A percentile compares a stretch with the other conserved stretches of the same genome.
Conservation (phyloP, 2,329 filamentous ascomycete species). For the Phaeophleospora eucalypticola region DNA sequence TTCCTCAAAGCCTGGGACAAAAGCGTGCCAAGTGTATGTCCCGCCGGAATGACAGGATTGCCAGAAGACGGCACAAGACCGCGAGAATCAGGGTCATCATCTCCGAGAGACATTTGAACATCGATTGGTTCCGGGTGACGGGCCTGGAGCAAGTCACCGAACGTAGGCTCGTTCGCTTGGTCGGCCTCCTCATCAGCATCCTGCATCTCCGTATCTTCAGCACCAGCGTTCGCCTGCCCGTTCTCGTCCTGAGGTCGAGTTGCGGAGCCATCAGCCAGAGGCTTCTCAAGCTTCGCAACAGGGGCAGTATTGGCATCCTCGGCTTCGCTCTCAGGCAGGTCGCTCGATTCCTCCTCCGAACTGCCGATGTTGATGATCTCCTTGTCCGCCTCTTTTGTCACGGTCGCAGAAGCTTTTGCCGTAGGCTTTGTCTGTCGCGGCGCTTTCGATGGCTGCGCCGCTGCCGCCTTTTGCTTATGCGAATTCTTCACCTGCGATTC, state of each 20-base stretch:
- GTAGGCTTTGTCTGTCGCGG: neutral
- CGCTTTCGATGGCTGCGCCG: conserved; percentile 17
- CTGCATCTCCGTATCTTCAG: conserved; percentile 22
- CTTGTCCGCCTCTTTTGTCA: conserved; percentile 1
- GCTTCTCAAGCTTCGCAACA: too few relatives aligned
- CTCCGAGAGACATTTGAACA: conserved; percentile 56
- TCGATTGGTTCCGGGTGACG: conserved; percentile 70
- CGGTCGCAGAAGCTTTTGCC: neutral
- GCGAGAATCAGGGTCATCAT: conserved; percentile 24
- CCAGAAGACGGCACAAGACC: conserved; percentile 40
- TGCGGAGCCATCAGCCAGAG: too few relatives aligned
- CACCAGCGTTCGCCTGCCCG: conserved; percentile 27
- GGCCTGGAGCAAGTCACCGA: conserved; percentile 77
- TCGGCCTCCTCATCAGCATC: conserved; percentile 24
- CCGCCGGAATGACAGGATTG: conserved; percentile 47
- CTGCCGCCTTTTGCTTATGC: conserved; percentile 25
- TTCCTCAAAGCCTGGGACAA: conserved; percentile 88
- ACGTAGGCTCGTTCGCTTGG: conserved; percentile 56
- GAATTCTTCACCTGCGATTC: conserved; percentile 35
- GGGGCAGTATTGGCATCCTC: conserved; percentile 8
- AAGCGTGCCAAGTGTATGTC: conserved; percentile 72
- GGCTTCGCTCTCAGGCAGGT: conserved; percentile 22
- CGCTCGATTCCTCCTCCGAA: conserved; percentile 39
- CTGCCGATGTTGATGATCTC: conserved; percentile 47
- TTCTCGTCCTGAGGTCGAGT: conserved; percentile 22